Conservation (phyloP, 2,329 filamentous ascomycete species). For the Trichoderma simmonsii region DNA sequence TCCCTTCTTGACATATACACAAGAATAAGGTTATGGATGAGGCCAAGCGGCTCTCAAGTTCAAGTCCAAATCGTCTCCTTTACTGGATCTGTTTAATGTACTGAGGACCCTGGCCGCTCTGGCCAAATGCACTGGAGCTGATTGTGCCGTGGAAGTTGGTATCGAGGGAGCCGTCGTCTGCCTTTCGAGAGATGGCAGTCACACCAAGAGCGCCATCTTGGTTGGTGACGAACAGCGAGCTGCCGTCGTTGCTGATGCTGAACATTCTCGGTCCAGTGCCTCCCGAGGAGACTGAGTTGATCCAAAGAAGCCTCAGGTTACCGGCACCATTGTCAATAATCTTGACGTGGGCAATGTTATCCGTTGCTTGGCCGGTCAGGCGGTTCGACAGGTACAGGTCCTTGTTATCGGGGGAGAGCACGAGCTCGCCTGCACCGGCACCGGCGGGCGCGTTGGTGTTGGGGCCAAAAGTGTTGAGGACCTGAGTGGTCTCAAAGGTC, state of each 20-base stretch:
- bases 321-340: slow-evolving; percentile 28
- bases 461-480: slow-evolving; percentile 41
- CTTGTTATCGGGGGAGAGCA: slow-evolving; percentile 39
- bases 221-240: slow-evolving; percentile 48
- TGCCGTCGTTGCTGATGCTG: slow-evolving; percentile 35
- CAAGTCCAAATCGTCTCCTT: not conserved
- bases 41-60: not conserved
- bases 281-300: slow-evolving; percentile 33
- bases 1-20: not conserved
- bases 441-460: slow-evolving; percentile 31
- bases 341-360: slow-evolving; percentile 48
- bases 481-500: slow-evolving; percentile 35
- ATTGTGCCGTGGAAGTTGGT: slow-evolving; percentile 6
- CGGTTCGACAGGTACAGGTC: slow-evolving; percentile 53
- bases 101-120: slow-evolving; percentile 1
- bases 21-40: not conserved
- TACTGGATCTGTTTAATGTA: slow-evolving; percentile 14
- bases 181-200: slow-evolving; percentile 33
- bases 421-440: slow-evolving; percentile 46
- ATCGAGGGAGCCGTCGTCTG: not conserved
- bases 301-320: slow-evolving; percentile 33
- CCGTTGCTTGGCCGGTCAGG: slow-evolving; percentile 42
- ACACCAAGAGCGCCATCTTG: slow-evolving; percentile 41
- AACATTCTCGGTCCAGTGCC: slow-evolving; percentile 47
- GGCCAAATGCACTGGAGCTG: not conserved